Evolutionary conservation across 495 filamentous ascomycete genomes (phyloP), one percentile per base, ranked within the genome.

Genomic region (Lasiosphaeriaceae sp.): DNA sequence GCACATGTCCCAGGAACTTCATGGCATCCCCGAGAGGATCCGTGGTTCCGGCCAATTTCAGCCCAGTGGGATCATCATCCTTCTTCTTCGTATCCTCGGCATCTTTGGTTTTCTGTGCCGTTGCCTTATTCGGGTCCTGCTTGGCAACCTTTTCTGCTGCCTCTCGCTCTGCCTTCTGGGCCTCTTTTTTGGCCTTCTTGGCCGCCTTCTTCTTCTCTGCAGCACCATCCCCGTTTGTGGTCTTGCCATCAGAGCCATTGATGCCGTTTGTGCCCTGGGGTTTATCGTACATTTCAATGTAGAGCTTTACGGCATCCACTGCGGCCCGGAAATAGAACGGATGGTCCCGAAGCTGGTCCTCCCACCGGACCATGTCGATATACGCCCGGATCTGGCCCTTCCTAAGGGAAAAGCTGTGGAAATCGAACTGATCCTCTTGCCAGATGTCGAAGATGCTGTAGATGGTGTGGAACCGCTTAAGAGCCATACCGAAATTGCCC

Each of bases 351-450:
- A 97, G 72, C 53, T 82, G 80, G 62, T 99, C 92, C 65, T 97
- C 93, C 94, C 94, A 99, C 57, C 89, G 84, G 22, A 97, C 77
- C 90, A 97, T 96, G 59, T 96, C 91, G 19, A 97, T 77, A 66
- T 99, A 99, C 0, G 95, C 90, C 47, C 94, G 78, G 56, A 97
- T 89, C 78, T 96, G 93, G 6, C 95, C 94, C 72, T 97, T 97
- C 11, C 92, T 80, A 7, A 97, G 77, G 8, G 92, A 97, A 74
- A 97, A 99, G 71, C 84, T 89, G 75, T 99, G 94, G 79, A 99
- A 99, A 67, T 99, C 94, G 64, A 96, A 97, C 64, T 99, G 94
- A 62, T 99, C 94, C 62, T 99, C 94, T 61, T 95, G 86, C 94
- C 94, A 99, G 41, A 88, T 84, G 26, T 97, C 93, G 63, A 99